These are phyloP conservation scores for Backusella parvicylindrica DNA, from an alignment of 192 early-diverging fungal species.

Conservation along the genomic window DNA sequence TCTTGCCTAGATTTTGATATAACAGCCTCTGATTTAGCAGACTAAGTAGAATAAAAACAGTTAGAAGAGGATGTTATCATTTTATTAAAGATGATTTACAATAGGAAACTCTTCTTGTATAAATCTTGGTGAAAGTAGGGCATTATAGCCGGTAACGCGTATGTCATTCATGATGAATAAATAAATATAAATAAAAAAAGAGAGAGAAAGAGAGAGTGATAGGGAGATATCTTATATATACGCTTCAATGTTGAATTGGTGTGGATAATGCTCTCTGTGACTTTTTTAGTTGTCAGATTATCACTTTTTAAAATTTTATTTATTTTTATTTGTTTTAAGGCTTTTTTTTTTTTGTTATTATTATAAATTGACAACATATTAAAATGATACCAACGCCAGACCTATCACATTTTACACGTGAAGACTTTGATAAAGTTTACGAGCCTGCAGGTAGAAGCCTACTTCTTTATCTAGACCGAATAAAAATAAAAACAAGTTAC, in stretches of 20 bases:
- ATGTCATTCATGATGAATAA: constrained; percentile 63
- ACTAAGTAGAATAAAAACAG: background rate
- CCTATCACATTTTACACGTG: constrained; percentile 62
- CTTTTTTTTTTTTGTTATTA: background rate
- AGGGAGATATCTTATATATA: background rate
- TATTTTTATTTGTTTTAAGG: background rate
- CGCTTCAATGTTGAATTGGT: background rate
- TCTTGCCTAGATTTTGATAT: constrained; percentile 51
- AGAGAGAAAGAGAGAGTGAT: background rate
- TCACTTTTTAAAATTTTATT: background rate
- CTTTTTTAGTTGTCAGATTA: background rate
- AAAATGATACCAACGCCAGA: constrained; percentile 73
- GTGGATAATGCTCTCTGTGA: background rate
- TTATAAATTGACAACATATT: constrained; percentile 6
- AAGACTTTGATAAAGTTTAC: constrained; percentile 73
- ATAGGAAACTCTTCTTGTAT: constrained; percentile 81
- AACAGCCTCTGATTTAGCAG: constrained; percentile 13
- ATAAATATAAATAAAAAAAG: background rate
- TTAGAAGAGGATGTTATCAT: background rate
- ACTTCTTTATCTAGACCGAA: background rate
- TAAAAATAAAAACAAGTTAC: background rate
- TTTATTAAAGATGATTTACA: constrained; percentile 36
- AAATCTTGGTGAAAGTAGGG: constrained; percentile 82
- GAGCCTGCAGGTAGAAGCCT: constrained; percentile 72
- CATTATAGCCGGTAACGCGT: constrained; percentile 79